Base-by-base conservation (phyloP, 1,284 basidiomycete species). In the Entoloma clypeatum region DNA sequence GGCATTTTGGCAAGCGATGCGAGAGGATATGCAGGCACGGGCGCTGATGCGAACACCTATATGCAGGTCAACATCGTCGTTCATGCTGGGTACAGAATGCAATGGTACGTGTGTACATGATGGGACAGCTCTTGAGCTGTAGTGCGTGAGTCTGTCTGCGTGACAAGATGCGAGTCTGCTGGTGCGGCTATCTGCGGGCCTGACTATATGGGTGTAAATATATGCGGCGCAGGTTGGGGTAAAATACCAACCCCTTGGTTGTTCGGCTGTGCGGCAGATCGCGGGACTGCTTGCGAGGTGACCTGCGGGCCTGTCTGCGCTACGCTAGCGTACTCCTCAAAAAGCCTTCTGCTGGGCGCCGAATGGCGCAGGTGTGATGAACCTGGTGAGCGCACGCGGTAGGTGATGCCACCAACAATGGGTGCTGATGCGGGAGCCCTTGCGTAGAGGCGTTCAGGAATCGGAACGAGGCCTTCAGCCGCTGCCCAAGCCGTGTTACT, bases 111-210 rank as follows among this genome's bases (percentile, higher is more conserved):
- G n/a, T n/a, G n/a, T n/a, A n/a, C n/a, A n/a, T n/a, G n/a, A n/a
- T n/a, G n/a, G n/a, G n/a, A n/a, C n/a, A n/a, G n/a, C n/a, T n/a
- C n/a, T n/a, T n/a, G n/a, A n/a, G n/a, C n/a, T n/a, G n/a, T n/a
- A n/a, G n/a, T n/a, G n/a, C 2, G 7, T 21, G 31, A 33, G 31
- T 17, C 31, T 33, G 31, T 33, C 31, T 33, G 31, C 31, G n/a
- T 17, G 31, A 17, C 17, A 5, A 21, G 11, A 33, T 21, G 31
- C 19, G 19, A 14, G 33, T 24, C 4, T 24, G 19, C n/a, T 23
- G 23, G 33, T 24, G 25, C 25, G 33, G 33, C 33, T 6, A 8
- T 35, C 3, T 35, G 33, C 5, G 6, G 7, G 33, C 21, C 21
- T 3, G 5, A 4, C 8, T 21, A 22, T 2, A 11, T 33, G 33